Evolutionary conservation across 306 rosid species (phyloP).

Genomic region (Sicyos baderoa): DNA sequence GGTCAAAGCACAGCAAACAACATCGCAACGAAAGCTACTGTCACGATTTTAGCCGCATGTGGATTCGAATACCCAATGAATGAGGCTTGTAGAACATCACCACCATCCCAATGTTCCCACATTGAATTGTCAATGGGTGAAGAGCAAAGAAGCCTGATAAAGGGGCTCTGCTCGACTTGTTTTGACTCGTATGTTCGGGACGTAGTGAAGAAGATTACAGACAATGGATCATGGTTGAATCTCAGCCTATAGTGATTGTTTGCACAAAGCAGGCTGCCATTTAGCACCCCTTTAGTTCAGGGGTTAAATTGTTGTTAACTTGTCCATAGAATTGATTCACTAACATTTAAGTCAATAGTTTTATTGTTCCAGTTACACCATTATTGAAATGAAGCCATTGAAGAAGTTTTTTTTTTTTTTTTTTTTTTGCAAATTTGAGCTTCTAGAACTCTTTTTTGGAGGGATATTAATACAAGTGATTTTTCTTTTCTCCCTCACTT

Average conservation of each 20-base stretch:
- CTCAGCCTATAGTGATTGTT: conserved; percentile 47
- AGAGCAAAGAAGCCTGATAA: conserved; percentile 47
- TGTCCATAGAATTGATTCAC: conserved; percentile 53
- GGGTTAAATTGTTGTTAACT: conserved; percentile 36
- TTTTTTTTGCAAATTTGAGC: conserved; percentile 12
- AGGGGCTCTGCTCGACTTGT: conserved; percentile 75
- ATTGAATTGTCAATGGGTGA: conserved; percentile 43
- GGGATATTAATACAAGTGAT: too few species aligned
- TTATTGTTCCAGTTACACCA: conserved; percentile 4
- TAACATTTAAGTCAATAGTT: conserved; percentile 23
- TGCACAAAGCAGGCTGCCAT: conserved; percentile 10
- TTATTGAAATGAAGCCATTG: conserved; percentile 14
- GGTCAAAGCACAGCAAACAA: conserved; percentile 43
- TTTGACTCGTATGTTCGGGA: conserved; percentile 59
- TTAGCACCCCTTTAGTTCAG: conserved; percentile 25
- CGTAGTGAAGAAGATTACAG: conserved; percentile 60
- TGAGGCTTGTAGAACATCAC: conserved; percentile 43
- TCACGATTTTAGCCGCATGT: conserved; percentile 65
- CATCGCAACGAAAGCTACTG: conserved; percentile 44
- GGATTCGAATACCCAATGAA: conserved; percentile 54
- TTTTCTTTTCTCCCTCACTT: conserved; percentile 17
- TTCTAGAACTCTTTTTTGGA: too few species aligned
- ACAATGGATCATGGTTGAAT: conserved; percentile 55
- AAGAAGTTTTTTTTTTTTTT: not conserved
- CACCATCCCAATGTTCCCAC: conserved; percentile 62